Base-by-base conservation (phyloP, 106 monocot genomes). In the Iris macrosiphon region DNA sequence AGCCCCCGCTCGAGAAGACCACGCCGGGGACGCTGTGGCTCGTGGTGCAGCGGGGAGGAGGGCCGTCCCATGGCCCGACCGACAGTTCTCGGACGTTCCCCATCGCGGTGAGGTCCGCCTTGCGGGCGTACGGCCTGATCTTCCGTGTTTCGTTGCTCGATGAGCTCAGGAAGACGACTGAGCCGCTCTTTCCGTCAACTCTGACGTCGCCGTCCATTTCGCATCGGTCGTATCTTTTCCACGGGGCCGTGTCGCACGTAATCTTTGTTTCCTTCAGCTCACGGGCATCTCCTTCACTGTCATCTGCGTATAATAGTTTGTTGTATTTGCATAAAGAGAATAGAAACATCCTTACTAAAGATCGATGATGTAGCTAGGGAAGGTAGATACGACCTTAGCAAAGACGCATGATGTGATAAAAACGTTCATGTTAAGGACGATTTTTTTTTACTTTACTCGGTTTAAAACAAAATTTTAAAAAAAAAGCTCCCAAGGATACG, bases 81-180 rank as follows among this genome's bases (percentile, higher is more conserved):
- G 52, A 30, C 14, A 70, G 19, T 35, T 75, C 61, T 13, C 31
- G 55, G 23, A 85, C 59, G 9, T 50, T 24, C 1, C 68, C 14
- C 72, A 73, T 75, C 2, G 60, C 48, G 2, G 24, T 21, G 0
- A 27, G 27, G 48, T 88, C 93, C n/a, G 64, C 53, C 40, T 88
- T 94, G 4, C 93, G 60, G 27, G 93, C 60, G 28, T 88, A 71
- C 11, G 88, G 88, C 30, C 45, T 81, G 9, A 94, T 72, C 37
- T 32, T 55, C 69, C 75, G 79, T 23, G 74, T 52, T 19, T 67
- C 76, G 17, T 81, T 41, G 10, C 20, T 4, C 2, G 39, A 20
- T 18, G 31, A 31, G 30, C 26, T 19, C 14, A 64, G 18, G 13
- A 49, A 70, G 1, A 65, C n/a, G 21, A 75, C 35, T 4, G 69